phyloP scores from a whole-genome alignment of 2,329 filamentous ascomycete species.

The Exophiala alcalophila region DNA sequence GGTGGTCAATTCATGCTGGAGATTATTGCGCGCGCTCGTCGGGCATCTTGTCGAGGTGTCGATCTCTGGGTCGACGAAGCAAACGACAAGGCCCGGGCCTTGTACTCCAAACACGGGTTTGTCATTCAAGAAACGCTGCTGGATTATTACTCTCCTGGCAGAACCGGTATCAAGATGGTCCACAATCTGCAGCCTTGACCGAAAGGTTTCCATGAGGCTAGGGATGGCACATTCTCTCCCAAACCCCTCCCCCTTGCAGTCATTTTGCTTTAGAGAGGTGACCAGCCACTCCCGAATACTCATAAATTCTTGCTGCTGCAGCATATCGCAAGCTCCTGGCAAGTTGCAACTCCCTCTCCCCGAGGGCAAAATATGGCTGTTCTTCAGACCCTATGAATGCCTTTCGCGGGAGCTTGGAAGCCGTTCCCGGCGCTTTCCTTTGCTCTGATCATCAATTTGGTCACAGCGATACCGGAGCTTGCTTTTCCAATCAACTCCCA shows the following conservation, averaged over 20 bases:
- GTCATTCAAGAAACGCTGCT: constrained; percentile 44
- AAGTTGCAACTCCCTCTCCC: background rate
- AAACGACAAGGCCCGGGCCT: constrained; percentile 42
- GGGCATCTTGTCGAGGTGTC: constrained; percentile 48
- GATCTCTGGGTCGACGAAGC: constrained; percentile 53
- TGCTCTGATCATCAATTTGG: background rate
- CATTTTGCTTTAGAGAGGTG: constrained; percentile 18
- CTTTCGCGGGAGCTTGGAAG: constrained; percentile 11
- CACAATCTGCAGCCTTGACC: constrained; percentile 13
- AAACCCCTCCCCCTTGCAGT: constrained; percentile 22
- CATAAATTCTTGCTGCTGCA: constrained; percentile 16
- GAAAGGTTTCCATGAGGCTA: background rate
- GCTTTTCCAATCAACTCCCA: constrained; percentile 80
- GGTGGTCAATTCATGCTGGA: constrained; percentile 46
- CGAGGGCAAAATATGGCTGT: background rate
- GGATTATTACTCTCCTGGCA: constrained; percentile 52
- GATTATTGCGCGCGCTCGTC: constrained; percentile 43
- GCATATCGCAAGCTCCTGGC: constrained; percentile 1
- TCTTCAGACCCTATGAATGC: constrained; percentile 18
- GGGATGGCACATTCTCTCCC: constrained; percentile 20
- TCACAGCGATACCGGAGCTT: constrained; percentile 27
- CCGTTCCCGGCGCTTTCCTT: constrained; percentile 12
- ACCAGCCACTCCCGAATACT: constrained; percentile 17
- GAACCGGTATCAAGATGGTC: constrained; percentile 47
- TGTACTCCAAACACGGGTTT: constrained; percentile 49